phyloP scores from a whole-genome alignment of 345 rosid genomes.

The Punica granatum region DNA sequence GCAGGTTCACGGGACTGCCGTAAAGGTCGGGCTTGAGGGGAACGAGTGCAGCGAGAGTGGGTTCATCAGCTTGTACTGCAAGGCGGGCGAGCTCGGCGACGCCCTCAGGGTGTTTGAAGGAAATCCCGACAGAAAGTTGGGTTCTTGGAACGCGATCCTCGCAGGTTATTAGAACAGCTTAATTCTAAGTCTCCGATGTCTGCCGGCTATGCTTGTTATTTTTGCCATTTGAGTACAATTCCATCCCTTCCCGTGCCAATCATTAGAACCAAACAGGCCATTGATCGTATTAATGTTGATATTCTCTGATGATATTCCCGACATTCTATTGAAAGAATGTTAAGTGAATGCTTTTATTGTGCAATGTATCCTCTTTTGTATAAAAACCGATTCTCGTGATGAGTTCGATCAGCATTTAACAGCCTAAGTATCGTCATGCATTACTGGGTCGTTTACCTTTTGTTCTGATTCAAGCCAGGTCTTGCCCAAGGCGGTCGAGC shows the following conservation, averaged over 20 bases:
- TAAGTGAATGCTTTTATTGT: not conserved
- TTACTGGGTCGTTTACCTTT: not conserved
- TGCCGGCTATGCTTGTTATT: not conserved
- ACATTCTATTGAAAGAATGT: not conserved
- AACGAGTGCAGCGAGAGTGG: constrained; percentile 82
- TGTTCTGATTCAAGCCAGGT: constrained; percentile 8
- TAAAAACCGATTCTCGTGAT: not conserved
- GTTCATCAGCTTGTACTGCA: constrained; percentile 42
- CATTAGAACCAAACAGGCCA: not conserved
- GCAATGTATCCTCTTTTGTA: not conserved
- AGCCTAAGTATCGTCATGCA: not conserved
- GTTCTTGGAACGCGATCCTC: constrained; percentile 84
- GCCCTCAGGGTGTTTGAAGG: constrained; percentile 63
- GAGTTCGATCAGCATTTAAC: not conserved
- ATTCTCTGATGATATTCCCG: not conserved
- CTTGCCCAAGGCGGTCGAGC: constrained; percentile 50
- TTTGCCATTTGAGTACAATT: not conserved
- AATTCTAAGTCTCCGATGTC: not conserved
- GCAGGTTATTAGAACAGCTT: constrained; percentile 13
- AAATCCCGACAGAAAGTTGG: constrained; percentile 60
- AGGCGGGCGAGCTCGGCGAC: constrained; percentile 36
- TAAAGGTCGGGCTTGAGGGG: constrained; percentile 39
- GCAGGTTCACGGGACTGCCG: constrained; percentile 58
- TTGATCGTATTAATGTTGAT: not conserved
- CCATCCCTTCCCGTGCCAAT: too few relatives aligned